phyloP scores from a whole-genome alignment of 331 rosid genomes.

The Phaseolus coccineus region DNA sequence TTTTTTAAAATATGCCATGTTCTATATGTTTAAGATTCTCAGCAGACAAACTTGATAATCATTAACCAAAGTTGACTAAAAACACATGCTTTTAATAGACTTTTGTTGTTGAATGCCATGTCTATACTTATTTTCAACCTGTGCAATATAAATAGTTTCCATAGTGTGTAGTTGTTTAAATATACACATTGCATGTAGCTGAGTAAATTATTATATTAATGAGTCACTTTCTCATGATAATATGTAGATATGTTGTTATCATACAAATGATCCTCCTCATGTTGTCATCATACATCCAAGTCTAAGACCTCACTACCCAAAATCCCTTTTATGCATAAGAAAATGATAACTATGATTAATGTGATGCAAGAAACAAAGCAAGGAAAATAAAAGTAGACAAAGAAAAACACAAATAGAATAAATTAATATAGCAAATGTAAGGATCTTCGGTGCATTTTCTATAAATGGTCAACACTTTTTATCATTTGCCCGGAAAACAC shows the following conservation, averaged over 20 bases:
- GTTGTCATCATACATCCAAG: neutral
- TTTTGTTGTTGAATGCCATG: no score
- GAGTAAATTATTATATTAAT: neutral
- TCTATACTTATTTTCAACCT: neutral
- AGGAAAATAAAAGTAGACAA: neutral
- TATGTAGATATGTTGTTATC: conserved; percentile 7
- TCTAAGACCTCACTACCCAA: conserved; percentile 9
- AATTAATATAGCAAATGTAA: neutral
- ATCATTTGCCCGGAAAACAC: conserved; percentile 28
- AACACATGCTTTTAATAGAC: neutral
- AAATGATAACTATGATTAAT: conserved; percentile 8
- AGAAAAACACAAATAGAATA: neutral
- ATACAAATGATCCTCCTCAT: conserved; percentile 15
- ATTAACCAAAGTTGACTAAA: neutral
- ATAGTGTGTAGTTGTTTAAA: neutral
- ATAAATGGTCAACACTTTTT: conserved; percentile 30
- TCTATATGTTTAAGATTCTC: no score
- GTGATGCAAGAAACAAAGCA: neutral
- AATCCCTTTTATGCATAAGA: conserved; percentile 1
- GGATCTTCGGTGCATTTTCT: conserved; percentile 27
- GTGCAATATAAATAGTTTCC: neutral
- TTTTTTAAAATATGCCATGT: no score
- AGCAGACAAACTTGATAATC: neutral
- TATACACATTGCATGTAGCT: neutral
- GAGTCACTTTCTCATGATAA: conserved; percentile 22